Evolutionary conservation across 345 rosid genomes (phyloP).

Genomic region (Lepidium didymum): DNA sequence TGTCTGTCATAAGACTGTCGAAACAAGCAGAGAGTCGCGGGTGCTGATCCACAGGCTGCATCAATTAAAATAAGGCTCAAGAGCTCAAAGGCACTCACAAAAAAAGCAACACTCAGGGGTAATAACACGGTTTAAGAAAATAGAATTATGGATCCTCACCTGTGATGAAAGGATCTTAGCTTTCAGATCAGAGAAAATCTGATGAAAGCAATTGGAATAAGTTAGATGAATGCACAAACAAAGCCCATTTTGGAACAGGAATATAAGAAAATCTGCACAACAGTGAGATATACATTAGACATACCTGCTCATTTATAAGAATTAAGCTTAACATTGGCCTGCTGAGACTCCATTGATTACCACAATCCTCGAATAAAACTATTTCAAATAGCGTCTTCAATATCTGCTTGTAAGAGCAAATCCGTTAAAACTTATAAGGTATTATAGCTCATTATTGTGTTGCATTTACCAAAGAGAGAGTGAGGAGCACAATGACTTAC

Average conservation of each 20-base stretch:
- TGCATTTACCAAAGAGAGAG: background rate
- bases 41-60: conserved; percentile 91
- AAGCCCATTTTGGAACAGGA: background rate
- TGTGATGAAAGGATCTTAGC: conserved; percentile 88
- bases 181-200: conserved; percentile 84
- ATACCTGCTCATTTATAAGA: conserved; percentile 86
- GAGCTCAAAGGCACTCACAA: background rate
- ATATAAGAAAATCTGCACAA: background rate
- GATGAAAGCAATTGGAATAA: conserved; percentile 26
- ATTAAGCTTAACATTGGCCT: conserved; percentile 94
- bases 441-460: background rate
- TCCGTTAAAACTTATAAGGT: background rate
- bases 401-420: conserved; percentile 48
- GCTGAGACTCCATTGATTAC: conserved; percentile 98
- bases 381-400: conserved; percentile 90
- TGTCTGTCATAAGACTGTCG: conserved; percentile 89
- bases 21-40: conserved; percentile 77
- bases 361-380: conserved; percentile 90
- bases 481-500: conserved; percentile 34
- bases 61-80: background rate
- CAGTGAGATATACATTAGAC: background rate
- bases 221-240: conserved; percentile 1
- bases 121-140: background rate
- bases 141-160: conserved; percentile 33
- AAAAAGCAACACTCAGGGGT: background rate